These are phyloP conservation scores for Lactifluus rugatus DNA, from an alignment of 768 basidiomycete genomes.

Conservation along the genomic window DNA sequence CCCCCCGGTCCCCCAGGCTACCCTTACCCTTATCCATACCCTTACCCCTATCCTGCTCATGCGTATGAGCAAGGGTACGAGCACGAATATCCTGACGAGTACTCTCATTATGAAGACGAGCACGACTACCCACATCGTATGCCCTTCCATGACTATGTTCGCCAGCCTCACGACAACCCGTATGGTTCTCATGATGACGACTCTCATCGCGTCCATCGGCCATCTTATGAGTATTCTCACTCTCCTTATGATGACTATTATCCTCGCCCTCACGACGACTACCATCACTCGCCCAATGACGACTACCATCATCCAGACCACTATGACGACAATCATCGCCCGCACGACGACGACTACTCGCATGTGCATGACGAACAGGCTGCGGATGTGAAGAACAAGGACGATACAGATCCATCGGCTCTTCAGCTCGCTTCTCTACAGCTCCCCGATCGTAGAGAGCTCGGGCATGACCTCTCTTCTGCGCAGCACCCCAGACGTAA, in stretches of 20 bases:
- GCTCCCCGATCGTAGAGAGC: neutral
- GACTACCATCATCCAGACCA: neutral
- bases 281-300: neutral
- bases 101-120: neutral
- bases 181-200: neutral
- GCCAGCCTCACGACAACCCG: neutral
- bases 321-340: neutral
- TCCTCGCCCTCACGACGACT: neutral
- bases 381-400: neutral
- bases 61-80: neutral
- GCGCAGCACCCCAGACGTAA: no score
- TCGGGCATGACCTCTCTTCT: no score
- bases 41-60: neutral
- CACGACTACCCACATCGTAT: neutral
- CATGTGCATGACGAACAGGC: neutral
- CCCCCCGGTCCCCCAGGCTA: neutral
- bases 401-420: neutral
- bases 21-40: neutral
- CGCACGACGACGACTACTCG: neutral
- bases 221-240: neutral
- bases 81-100: neutral
- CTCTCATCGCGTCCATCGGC: neutral
- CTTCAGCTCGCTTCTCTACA: slow-evolving; percentile 1
- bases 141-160: neutral
- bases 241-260: neutral